Percentiles rank a stretch among this genome's conserved stretches.
These are phyloP conservation scores for Aspergillus sp. DNA, from an alignment of 2,329 filamentous ascomycete species.

Conservation along the genomic window DNA sequence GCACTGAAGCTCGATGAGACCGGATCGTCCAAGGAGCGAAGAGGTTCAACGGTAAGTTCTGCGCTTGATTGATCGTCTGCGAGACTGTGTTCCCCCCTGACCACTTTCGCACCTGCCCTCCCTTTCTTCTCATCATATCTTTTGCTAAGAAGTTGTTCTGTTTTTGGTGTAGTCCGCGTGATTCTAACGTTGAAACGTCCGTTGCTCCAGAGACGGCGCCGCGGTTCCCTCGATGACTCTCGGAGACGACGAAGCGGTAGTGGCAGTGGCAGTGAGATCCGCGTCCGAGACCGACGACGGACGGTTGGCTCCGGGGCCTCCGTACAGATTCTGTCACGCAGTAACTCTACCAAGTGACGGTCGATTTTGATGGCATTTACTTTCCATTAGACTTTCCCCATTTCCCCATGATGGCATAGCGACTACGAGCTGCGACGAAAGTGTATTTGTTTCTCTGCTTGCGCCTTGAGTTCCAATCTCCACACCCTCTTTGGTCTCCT, in stretches of 20 bases:
- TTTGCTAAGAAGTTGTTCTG: conserved; percentile 41
- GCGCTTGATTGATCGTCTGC: conserved; percentile 23
- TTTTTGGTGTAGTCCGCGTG: conserved; percentile 41
- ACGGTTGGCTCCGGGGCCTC: conserved; percentile 37
- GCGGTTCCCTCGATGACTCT: conserved; percentile 40
- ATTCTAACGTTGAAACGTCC: conserved; percentile 48
- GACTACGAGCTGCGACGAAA: conserved; percentile 36
- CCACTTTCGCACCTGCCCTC: conserved; percentile 18
- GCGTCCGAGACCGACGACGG: conserved; percentile 38
- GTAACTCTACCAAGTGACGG: conserved; percentile 42
- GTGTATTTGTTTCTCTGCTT: conserved; percentile 27
- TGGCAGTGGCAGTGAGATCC: conserved; percentile 31
- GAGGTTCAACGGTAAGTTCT: conserved; percentile 43
- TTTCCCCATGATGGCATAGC: conserved; percentile 36
- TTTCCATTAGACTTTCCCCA: conserved; percentile 21
- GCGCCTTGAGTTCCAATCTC: conserved; percentile 22
- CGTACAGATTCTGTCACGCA: conserved; percentile 39
- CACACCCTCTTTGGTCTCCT: conserved; percentile 16
- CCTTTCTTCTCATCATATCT: conserved; percentile 27
- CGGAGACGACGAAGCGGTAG: conserved; percentile 42
- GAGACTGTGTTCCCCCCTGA: conserved; percentile 20
- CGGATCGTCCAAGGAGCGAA: conserved; percentile 52
- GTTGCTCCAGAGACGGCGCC: conserved; percentile 48
- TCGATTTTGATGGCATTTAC: conserved; percentile 16
- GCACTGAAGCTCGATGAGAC: conserved; percentile 81